Percentiles rank a stretch among this genome's conserved stretches.
phyloP scores from a whole-genome alignment of 2,329 filamentous ascomycete genomes.

The Rachicladosporium sp. region DNA sequence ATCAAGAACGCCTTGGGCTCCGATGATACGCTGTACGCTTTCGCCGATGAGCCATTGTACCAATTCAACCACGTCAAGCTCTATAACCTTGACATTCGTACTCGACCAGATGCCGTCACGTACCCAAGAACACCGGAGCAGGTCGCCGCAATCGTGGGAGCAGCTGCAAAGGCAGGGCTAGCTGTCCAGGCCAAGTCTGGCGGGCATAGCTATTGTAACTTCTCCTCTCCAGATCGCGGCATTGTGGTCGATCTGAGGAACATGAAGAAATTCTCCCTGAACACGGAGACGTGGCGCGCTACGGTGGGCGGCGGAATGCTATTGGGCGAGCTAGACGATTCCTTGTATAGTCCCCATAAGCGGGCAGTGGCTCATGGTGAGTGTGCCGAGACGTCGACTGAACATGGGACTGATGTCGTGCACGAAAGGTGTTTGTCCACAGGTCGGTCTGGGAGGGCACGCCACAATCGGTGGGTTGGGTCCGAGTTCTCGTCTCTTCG shows the following conservation, averaged over 20 bases:
- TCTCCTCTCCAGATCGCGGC: neutral
- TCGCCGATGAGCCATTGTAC: neutral
- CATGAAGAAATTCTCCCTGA: neutral
- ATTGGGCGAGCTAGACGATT: neutral
- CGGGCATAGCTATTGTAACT: neutral
- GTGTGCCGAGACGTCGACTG: neutral
- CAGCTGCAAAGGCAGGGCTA: neutral
- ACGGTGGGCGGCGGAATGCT: neutral
- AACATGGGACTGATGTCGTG: no score
- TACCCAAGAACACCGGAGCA: neutral
- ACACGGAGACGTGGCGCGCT: neutral
- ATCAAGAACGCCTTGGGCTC: neutral
- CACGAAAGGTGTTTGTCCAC: no score
- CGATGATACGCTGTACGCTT: neutral
- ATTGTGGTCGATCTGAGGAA: neutral
- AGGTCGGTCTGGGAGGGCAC: no score
- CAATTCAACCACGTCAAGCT: neutral
- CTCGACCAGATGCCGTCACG: neutral
- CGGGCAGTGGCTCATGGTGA: neutral
- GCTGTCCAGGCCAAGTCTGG: neutral
- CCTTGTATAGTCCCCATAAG: neutral
- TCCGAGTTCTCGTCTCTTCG: conserved; percentile 41
- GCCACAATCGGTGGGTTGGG: conserved; percentile 11
- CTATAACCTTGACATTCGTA: neutral
- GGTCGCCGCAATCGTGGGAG: neutral